Evolutionary conservation across 2,329 filamentous ascomycete genomes (phyloP).

Genomic region (Fusarium sp.): DNA sequence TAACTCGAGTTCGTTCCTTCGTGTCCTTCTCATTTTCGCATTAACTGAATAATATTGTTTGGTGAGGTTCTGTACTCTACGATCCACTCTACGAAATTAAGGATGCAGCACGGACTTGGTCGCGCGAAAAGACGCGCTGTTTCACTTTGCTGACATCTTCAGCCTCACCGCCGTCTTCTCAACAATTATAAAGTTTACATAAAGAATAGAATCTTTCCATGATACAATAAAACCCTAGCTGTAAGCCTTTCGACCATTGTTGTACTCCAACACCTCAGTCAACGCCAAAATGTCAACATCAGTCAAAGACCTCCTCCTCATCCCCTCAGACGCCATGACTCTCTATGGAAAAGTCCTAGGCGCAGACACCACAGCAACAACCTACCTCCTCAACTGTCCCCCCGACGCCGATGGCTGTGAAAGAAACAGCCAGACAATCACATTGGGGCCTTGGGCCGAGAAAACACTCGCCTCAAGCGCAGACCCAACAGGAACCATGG

Average conservation of each 20-base stretch:
- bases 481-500: background rate
- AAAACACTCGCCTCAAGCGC: background rate
- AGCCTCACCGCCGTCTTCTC: background rate
- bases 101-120: background rate
- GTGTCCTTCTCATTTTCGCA: background rate
- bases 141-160: background rate
- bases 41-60: background rate
- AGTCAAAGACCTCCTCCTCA: background rate
- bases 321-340: background rate
- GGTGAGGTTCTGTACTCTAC: background rate
- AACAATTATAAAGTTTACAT: no score
- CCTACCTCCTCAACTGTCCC: background rate
- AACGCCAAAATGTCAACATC: background rate
- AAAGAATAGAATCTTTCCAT: no score
- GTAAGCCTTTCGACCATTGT: no score
- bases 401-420: background rate
- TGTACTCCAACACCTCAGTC: rapidly evolving
- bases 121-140: background rate
- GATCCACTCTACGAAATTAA: background rate
- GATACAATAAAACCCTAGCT: no score
- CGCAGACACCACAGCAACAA: background rate
- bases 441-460: background rate
- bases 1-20: no score
- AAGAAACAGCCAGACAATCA: background rate
- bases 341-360: background rate